Conservation (phyloP, 2,329 filamentous ascomycete species). For the Fusarium mexicanum region DNA sequence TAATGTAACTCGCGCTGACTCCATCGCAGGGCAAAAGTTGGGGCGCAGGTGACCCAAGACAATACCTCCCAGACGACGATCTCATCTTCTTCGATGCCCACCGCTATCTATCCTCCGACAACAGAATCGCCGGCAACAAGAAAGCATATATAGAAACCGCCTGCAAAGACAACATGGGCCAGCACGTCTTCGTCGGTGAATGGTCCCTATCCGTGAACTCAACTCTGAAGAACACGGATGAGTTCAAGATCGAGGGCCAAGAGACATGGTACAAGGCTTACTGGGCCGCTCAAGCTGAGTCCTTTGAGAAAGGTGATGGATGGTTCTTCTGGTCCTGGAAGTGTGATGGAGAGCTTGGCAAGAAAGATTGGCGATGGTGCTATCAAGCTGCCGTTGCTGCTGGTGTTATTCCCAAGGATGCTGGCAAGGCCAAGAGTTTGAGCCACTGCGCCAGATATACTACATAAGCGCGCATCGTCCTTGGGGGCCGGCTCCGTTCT, state of each 20-base stretch:
- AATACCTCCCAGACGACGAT: conserved; percentile 54
- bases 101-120: conserved; percentile 66
- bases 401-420: conserved; percentile 42
- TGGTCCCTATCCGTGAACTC: conserved; percentile 65
- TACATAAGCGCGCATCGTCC: rapidly evolving
- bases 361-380: conserved; percentile 59
- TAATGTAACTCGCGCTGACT: neutral
- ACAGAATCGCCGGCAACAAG: conserved; percentile 54
- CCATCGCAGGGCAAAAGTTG: conserved; percentile 47
- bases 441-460: conserved; percentile 15
- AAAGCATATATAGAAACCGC: conserved; percentile 60
- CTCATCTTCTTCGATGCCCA: conserved; percentile 67
- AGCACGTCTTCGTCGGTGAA: conserved; percentile 65
- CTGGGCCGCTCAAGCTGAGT: conserved; percentile 65
- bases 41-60: conserved; percentile 64
- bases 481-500: neutral
- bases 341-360: conserved; percentile 49
- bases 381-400: conserved; percentile 49
- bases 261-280: conserved; percentile 63
- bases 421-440: conserved; percentile 16
- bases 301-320: conserved; percentile 63
- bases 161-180: conserved; percentile 57
- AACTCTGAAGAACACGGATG: conserved; percentile 55
- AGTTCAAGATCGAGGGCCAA: conserved; percentile 55
- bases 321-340: conserved; percentile 74